These are phyloP conservation scores for Leucosporidium scottii DNA, from an alignment of 768 basidiomycete species.

Conservation along the genomic window DNA sequence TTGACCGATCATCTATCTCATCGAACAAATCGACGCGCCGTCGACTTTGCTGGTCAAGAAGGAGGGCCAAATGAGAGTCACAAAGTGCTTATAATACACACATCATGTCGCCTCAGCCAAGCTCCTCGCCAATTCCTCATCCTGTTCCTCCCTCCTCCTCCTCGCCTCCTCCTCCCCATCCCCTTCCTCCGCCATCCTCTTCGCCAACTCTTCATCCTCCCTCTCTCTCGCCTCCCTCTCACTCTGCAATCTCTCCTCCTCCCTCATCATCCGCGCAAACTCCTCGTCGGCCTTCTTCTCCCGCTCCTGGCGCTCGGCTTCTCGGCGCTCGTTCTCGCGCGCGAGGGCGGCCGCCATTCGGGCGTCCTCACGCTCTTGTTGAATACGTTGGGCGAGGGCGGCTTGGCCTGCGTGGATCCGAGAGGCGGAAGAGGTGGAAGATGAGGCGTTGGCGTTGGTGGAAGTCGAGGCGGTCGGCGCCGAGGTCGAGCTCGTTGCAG, in stretches of 20 bases:
- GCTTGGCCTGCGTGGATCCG: conserved; percentile 7
- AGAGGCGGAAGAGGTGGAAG: not conserved
- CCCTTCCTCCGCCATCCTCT: conserved; percentile 14
- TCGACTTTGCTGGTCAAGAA: too few species aligned
- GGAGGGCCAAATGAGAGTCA: too few species aligned
- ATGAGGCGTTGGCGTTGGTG: too few species aligned
- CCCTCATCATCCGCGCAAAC: not conserved
- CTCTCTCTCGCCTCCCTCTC: conserved; percentile 1
- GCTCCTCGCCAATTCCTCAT: not conserved
- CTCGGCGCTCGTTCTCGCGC: conserved; percentile 7
- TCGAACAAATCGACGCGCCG: too few species aligned
- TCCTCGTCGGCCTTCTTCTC: conserved; percentile 13
- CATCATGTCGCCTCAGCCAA: not conserved
- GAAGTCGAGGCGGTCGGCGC: not conserved
- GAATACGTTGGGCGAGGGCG: not conserved
- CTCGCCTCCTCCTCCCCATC: not conserved
- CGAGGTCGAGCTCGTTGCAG: not conserved
- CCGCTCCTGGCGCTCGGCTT: conserved; percentile 4
- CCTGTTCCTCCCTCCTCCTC: not conserved
- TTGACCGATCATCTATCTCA: too few species aligned
- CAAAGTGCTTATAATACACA: too few species aligned
- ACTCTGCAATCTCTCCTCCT: conserved; percentile 3
- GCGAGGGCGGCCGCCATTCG: conserved; percentile 7
- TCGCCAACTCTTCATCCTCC: conserved; percentile 19
- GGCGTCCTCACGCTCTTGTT: conserved; percentile 20